These are phyloP conservation scores for Ceratorhiza oryzae-sativae DNA, from an alignment of 1,284 basidiomycete species.

Conservation along the genomic window DNA sequence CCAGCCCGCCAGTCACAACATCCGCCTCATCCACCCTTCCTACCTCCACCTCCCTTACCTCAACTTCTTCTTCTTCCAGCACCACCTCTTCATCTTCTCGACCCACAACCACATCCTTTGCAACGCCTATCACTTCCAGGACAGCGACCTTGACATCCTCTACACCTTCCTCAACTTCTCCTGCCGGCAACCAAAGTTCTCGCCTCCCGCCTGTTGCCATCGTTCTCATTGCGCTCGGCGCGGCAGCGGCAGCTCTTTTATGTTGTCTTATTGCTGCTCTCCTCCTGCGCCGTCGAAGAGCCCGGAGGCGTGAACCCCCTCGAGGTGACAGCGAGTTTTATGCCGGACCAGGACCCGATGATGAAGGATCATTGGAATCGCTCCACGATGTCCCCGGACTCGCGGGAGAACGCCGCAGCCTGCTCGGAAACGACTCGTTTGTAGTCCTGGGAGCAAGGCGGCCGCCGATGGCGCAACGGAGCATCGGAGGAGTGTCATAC, in stretches of 20 bases:
- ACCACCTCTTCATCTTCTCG: constrained; percentile 46
- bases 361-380: constrained; percentile 14
- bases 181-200: not conserved
- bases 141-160: constrained; percentile 8
- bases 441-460: constrained; percentile 7
- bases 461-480: constrained; percentile 26
- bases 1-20: constrained; percentile 29
- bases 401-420: constrained; percentile 19
- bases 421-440: constrained; percentile 36
- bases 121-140: constrained; percentile 3
- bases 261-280: constrained; percentile 29
- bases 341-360: constrained; percentile 13
- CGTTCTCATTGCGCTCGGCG: constrained; percentile 22
- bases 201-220: constrained; percentile 20
- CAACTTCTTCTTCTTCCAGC: constrained; percentile 44
- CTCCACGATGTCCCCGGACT: constrained; percentile 18
- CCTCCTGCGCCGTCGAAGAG: constrained; percentile 20
- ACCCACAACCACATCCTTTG: constrained; percentile 30
- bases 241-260: constrained; percentile 6
- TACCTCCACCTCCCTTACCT: constrained; percentile 40
- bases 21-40: constrained; percentile 45
- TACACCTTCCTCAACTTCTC: not conserved
- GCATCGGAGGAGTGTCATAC: constrained; percentile 27
- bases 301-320: constrained; percentile 21
- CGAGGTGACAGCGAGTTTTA: constrained; percentile 37